Base-by-base conservation (phyloP, 2,329 filamentous ascomycete species). In the Alternaria conjuncta region DNA sequence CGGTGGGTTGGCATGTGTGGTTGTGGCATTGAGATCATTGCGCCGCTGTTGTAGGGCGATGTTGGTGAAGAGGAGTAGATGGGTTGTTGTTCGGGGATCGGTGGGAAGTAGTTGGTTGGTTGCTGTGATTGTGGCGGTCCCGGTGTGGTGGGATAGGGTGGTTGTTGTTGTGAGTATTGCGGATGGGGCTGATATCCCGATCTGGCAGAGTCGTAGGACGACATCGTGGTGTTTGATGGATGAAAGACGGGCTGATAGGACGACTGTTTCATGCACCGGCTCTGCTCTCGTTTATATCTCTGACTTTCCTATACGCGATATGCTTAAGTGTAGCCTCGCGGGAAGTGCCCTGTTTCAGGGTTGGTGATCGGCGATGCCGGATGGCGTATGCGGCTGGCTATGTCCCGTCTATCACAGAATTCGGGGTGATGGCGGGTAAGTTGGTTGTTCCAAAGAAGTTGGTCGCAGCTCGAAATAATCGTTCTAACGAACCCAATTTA, bases 161-260 rank as follows among this genome's bases (percentile, higher is more conserved):
- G 65, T 45, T 58, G 46, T 57, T 62, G 68, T 10, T 26, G 45
- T 65, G 55, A 10, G 49, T 55, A 49, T 36, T 56, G 64, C 21
- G 57, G 45, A 30, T 58, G 56, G 54, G 58, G 61, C 32, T 55
- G 26, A 43, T 69, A 66, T 23, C 61, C 66, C 4, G 63, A 70
- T 46, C 61, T 65, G 60, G 59, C 65, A 18, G 70, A 70, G 61
- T 62, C 67, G 65, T 70, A 72, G 26, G 71, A 72, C 23, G 71
- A 72, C 71, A 73, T 69, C 10, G 41, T 66, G 57, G 26, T 59
- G 57, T 41, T 44, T 44, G 13, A 9, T 15, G 10, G 10, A 26
- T 10, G 7, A 4, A 30, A 15, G 50, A 26, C 23, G n/a, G 20
- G 32, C 12, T 20, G 12, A 6, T 50, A 4, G 36, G 10, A 12